Conservation (phyloP, 2,329 filamentous ascomycete genomes). For the Chaetothyriales sp. region DNA sequence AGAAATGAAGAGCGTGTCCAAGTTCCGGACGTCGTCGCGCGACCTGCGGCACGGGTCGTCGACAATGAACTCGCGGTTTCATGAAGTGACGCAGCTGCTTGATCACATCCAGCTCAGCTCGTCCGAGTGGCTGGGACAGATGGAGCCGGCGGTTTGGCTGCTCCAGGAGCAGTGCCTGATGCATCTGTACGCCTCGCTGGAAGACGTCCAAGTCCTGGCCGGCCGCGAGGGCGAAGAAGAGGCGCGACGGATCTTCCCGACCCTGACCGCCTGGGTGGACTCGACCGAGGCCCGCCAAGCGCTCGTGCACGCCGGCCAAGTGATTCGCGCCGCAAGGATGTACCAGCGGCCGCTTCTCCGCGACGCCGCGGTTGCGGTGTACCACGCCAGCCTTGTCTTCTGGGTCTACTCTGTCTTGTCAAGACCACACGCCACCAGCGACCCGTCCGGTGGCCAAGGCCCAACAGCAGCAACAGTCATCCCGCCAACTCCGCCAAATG, state of each 20-base stretch:
- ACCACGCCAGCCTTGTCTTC: slow-evolving; percentile 51
- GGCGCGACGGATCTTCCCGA: slow-evolving; percentile 23
- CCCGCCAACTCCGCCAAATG: neutral
- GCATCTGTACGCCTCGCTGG: slow-evolving; percentile 28
- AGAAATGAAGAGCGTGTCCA: neutral
- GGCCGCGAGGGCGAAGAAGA: slow-evolving; percentile 29
- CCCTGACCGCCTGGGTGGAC: slow-evolving; percentile 25
- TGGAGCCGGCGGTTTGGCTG: slow-evolving; percentile 20
- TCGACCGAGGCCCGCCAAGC: slow-evolving; percentile 29
- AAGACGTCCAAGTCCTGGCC: slow-evolving; percentile 30
- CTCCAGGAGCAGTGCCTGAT: slow-evolving; percentile 23
- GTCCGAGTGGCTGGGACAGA: slow-evolving; percentile 17
- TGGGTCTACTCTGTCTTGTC: slow-evolving; percentile 54
- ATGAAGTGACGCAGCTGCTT: neutral
- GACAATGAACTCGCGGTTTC: neutral
- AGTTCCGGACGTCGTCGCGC: neutral
- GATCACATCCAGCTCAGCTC: slow-evolving; percentile 17
- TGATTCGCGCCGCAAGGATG: slow-evolving; percentile 43
- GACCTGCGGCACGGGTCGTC: neutral
- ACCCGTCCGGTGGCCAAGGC: neutral
- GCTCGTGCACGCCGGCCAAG: slow-evolving; percentile 53
- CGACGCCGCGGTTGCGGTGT: slow-evolving; percentile 51
- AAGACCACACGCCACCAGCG: neutral
- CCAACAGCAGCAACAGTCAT: no score
- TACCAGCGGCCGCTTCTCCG: slow-evolving; percentile 41